These are phyloP conservation scores for Barnettozyma pratensis DNA, from an alignment of 805 yeast genomes.

Conservation along the genomic window DNA sequence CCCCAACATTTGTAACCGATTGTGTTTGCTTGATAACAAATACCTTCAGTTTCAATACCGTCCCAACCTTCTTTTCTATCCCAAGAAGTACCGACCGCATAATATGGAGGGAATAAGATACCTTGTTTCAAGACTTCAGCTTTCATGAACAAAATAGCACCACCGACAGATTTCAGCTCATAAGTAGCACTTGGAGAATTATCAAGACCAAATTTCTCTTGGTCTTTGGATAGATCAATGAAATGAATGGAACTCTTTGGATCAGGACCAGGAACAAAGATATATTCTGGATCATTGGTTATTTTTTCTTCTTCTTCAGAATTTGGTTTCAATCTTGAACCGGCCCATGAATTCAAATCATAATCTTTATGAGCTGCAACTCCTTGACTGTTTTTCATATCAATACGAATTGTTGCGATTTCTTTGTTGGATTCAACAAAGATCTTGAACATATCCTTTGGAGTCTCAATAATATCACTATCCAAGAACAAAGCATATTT, in stretches of 20 bases:
- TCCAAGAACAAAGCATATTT: slow-evolving; percentile 28
- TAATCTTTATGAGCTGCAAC: slow-evolving; percentile 21
- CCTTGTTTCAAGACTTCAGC: slow-evolving; percentile 42
- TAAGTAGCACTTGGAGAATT: slow-evolving; percentile 1
- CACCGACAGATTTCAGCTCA: slow-evolving; percentile 43
- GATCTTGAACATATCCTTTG: slow-evolving; percentile 21
- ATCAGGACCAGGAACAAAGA: slow-evolving; percentile 16
- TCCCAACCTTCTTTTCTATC: slow-evolving; percentile 44
- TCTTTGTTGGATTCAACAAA: slow-evolving; percentile 25
- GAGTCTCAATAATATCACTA: slow-evolving; percentile 25
- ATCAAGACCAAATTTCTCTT: slow-evolving; percentile 11
- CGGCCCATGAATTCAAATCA: slow-evolving; percentile 32
- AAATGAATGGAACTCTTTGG: slow-evolving; percentile 9
- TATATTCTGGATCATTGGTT: slow-evolving; percentile 11
- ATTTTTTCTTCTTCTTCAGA: slow-evolving; percentile 15
- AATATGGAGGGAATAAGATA: slow-evolving; percentile 40
- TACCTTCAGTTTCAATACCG: slow-evolving; percentile 51
- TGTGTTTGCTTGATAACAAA: slow-evolving; percentile 41
- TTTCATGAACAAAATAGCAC: slow-evolving; percentile 42
- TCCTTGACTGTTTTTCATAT: slow-evolving; percentile 18
- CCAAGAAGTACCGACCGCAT: slow-evolving; percentile 42
- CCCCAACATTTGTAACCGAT: slow-evolving; percentile 46
- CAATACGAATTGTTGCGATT: slow-evolving; percentile 27
- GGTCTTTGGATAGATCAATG: slow-evolving; percentile 8
- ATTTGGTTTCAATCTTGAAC: slow-evolving; percentile 24